A percentile compares a stretch with the other conserved stretches of the same genome.
These are phyloP conservation scores for Plantago elongata DNA, from an alignment of 257 asterid genomes.

Conservation along the genomic window DNA sequence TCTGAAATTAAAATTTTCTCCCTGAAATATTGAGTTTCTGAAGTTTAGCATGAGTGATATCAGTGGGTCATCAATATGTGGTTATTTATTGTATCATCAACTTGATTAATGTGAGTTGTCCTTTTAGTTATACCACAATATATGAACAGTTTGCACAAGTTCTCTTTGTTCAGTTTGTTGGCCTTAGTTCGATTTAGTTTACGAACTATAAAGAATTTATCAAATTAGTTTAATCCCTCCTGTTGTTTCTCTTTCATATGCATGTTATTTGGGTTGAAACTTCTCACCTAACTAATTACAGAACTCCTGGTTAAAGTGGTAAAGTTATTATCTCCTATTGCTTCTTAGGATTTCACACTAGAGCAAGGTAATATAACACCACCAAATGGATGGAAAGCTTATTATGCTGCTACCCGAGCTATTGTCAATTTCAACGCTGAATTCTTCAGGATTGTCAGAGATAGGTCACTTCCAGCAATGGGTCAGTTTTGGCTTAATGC, in stretches of 20 bases:
- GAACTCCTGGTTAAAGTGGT: slow-evolving; percentile 13
- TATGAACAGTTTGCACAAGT: too few relatives aligned
- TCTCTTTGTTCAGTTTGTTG: background rate
- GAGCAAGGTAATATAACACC: slow-evolving; percentile 81
- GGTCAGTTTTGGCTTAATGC: slow-evolving; percentile 88
- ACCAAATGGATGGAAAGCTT: slow-evolving; percentile 92
- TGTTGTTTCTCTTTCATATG: background rate
- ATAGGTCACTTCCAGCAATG: slow-evolving; percentile 72
- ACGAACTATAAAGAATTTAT: slow-evolving; percentile 14
- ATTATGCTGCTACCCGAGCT: slow-evolving; percentile 92
- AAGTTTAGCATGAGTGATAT: too few relatives aligned
- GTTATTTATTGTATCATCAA: too few relatives aligned
- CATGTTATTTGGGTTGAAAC: slow-evolving; percentile 11
- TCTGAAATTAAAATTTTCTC: too few relatives aligned
- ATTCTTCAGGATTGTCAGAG: slow-evolving; percentile 60
- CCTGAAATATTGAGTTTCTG: too few relatives aligned
- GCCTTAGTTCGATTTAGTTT: slow-evolving; percentile 4
- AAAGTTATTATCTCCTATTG: slow-evolving; percentile 11
- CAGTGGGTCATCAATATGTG: too few relatives aligned
- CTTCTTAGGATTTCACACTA: slow-evolving; percentile 72
- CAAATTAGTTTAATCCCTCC: background rate
- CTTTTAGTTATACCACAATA: too few relatives aligned
- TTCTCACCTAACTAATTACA: background rate
- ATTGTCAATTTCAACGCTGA: slow-evolving; percentile 60
- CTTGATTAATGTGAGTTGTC: too few relatives aligned